A percentile compares a stretch with the other conserved stretches of the same genome.
phyloP scores from a whole-genome alignment of 2,329 filamentous ascomycete genomes.

The Fusarium guadeloupense region DNA sequence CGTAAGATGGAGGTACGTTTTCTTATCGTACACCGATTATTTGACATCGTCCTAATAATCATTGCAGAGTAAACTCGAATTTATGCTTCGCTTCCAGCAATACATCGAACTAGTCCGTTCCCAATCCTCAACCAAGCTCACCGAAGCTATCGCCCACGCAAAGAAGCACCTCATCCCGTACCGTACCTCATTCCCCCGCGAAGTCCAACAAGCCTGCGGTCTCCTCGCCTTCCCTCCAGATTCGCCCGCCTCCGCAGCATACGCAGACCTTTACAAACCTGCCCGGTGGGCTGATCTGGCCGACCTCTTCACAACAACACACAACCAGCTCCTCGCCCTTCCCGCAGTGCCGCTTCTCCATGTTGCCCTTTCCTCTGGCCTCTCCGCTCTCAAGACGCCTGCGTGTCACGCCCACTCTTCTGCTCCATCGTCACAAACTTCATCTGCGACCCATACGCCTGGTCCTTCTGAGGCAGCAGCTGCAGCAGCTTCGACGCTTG shows the following conservation, averaged over 20 bases:
- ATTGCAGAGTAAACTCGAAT: conserved; percentile 82
- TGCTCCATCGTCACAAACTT: conserved; percentile 2
- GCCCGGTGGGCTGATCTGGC: conserved; percentile 81
- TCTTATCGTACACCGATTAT: neutral
- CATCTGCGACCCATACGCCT: conserved; percentile 51
- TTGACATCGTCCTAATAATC: neutral
- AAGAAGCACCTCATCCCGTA: conserved; percentile 81
- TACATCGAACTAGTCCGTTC: conserved; percentile 89
- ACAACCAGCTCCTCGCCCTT: conserved; percentile 85
- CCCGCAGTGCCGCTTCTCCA: conserved; percentile 86
- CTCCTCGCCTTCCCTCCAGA: conserved; percentile 77
- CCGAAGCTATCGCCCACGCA: conserved; percentile 83
- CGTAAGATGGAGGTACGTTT: conserved; percentile 80
- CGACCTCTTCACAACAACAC: conserved; percentile 81
- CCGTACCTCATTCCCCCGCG: conserved; percentile 71
- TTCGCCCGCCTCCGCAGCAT: conserved; percentile 53
- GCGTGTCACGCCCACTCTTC: conserved; percentile 71
- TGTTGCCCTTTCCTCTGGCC: conserved; percentile 86
- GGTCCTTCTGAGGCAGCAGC: conserved; percentile 55
- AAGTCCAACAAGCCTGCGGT: conserved; percentile 78
- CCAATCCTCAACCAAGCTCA: conserved; percentile 68
- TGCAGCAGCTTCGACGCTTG: conserved; percentile 56
- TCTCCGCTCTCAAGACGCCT: conserved; percentile 95
- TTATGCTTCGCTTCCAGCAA: conserved; percentile 91
- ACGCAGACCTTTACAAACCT: conserved; percentile 72